Evolutionary conservation across 1,284 basidiomycete genomes (phyloP), one percentile per base, ranked within the genome.

Genomic region (Coniferiporia sulphurascens): DNA sequence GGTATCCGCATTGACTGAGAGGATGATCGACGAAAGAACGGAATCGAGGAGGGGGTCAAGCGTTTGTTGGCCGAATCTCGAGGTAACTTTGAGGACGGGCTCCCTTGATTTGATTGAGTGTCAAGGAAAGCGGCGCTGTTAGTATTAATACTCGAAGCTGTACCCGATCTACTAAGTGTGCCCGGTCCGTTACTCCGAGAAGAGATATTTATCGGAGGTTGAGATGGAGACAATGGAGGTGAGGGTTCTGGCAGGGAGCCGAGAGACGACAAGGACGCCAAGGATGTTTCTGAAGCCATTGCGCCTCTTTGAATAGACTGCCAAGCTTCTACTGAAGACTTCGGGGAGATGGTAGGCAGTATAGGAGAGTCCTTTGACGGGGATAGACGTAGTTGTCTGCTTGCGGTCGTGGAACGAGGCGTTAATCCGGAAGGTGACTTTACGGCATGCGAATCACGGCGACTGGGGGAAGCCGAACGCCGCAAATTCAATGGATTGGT

Each of bases 1-100:
- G 70, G 70, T 10, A 71, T 64, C 63, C 91, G 86, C 76, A 91
- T 87, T 1, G 91, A 93, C 65, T 93, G 90, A 1, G 93, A 95
- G 17, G 93, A 94, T 1, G 93, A 91, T 17, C 95, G 88, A 45
- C 93, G 84, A 78, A 97, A 97, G 75, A 98, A 98, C 1, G 95
- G 95, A 64, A 98, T 97, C 7, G 93, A 91, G 13, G 93, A 95
- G 0, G 95, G 95, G 0, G 95, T 96, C 52, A 95, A 83, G 52
- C 94, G 84, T 69, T 86, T 91, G 50, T 44, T 62, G 12, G 84
- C 86, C 54, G 84, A 82, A 46, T 82, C 80, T 48, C 86, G 82
- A 56, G 84, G 81, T 49, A 86, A 69, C 19, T 86, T 89, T 12
- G 84, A 78, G 17, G 83, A 76, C 32, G 88, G 87, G 65, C 87